These are phyloP conservation scores for Pichia sp. DNA, from an alignment of 1,139 yeast genomes.

Conservation along the genomic window DNA sequence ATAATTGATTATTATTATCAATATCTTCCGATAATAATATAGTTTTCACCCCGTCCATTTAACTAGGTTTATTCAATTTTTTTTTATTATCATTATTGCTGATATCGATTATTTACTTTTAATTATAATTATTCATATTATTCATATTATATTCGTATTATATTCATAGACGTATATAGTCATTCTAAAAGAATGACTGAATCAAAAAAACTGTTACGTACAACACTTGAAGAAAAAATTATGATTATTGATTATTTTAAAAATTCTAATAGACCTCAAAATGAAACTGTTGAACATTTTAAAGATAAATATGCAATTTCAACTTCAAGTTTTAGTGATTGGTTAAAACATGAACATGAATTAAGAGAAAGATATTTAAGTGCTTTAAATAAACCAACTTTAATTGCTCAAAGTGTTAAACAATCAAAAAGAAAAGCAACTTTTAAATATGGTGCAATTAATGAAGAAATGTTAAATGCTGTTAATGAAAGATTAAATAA, in stretches of 20 bases:
- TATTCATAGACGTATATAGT: too few relatives aligned
- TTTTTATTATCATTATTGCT: too few relatives aligned
- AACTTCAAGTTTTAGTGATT: conserved; percentile 53
- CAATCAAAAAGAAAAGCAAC: conserved; percentile 43
- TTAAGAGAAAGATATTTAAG: conserved; percentile 36
- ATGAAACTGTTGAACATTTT: conserved; percentile 50
- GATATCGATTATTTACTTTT: too few relatives aligned
- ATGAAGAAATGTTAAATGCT: conserved; percentile 50
- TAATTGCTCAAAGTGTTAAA: conserved; percentile 35
- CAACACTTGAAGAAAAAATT: conserved; percentile 52
- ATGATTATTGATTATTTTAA: conserved; percentile 49
- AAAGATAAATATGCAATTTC: conserved; percentile 46
- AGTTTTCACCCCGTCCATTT: too few relatives aligned
- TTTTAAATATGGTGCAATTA: conserved; percentile 52
- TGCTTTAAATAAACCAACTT: conserved; percentile 17
- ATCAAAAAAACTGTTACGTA: conserved; percentile 23
- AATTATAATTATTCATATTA: too few relatives aligned
- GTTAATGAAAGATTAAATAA: conserved; percentile 41
- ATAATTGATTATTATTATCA: too few relatives aligned
- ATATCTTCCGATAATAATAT: too few relatives aligned
- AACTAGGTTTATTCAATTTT: too few relatives aligned
- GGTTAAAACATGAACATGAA: conserved; percentile 51
- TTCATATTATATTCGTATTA: too few relatives aligned
- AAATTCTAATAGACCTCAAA: conserved; percentile 45
- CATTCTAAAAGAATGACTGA: not conserved